These are phyloP conservation scores for Raffaelea albimanens DNA, from an alignment of 2,329 filamentous ascomycete species.

Conservation along the genomic window DNA sequence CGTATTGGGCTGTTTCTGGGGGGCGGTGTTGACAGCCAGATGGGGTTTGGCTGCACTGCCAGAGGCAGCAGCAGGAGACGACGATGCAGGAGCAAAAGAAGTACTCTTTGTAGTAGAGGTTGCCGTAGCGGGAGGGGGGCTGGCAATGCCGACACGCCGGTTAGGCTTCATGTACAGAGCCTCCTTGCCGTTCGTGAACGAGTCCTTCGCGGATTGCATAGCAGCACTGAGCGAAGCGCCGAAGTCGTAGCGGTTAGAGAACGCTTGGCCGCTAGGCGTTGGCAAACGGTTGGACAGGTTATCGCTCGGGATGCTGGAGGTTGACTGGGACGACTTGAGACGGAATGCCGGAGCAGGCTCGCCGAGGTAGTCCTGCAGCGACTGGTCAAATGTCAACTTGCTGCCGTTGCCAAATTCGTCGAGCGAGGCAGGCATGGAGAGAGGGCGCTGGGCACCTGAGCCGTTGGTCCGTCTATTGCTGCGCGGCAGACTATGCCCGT, in stretches of 20 bases:
- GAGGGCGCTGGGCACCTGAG: slow-evolving; percentile 34
- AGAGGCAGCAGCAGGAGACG: neutral
- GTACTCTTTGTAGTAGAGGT: slow-evolving; percentile 5
- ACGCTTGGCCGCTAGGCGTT: slow-evolving; percentile 59
- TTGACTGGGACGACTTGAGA: slow-evolving; percentile 61
- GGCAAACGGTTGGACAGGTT: slow-evolving; percentile 42
- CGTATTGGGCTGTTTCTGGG: slow-evolving; percentile 1
- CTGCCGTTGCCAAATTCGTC: slow-evolving; percentile 63
- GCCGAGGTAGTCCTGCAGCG: slow-evolving; percentile 52
- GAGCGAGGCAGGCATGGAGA: slow-evolving; percentile 47
- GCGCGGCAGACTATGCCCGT: slow-evolving; percentile 46
- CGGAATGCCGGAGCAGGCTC: slow-evolving; percentile 54
- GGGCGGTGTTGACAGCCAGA: slow-evolving; percentile 10
- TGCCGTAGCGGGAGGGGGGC: neutral
- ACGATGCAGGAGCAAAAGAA: neutral
- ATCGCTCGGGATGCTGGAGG: slow-evolving; percentile 53
- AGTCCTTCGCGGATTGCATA: slow-evolving; percentile 56
- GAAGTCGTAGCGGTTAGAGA: slow-evolving; percentile 93
- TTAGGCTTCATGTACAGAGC: slow-evolving; percentile 46
- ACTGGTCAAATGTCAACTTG: slow-evolving; percentile 48
- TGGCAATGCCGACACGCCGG: neutral
- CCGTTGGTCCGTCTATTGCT: slow-evolving; percentile 48
- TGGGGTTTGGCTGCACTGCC: slow-evolving; percentile 3
- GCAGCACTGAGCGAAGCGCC: slow-evolving; percentile 81
- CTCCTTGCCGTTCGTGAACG: slow-evolving; percentile 26